Evolutionary conservation across 2,329 filamentous ascomycete genomes (phyloP), one percentile per base, ranked within the genome.

Genomic region (Blastomyces emzantsi): DNA sequence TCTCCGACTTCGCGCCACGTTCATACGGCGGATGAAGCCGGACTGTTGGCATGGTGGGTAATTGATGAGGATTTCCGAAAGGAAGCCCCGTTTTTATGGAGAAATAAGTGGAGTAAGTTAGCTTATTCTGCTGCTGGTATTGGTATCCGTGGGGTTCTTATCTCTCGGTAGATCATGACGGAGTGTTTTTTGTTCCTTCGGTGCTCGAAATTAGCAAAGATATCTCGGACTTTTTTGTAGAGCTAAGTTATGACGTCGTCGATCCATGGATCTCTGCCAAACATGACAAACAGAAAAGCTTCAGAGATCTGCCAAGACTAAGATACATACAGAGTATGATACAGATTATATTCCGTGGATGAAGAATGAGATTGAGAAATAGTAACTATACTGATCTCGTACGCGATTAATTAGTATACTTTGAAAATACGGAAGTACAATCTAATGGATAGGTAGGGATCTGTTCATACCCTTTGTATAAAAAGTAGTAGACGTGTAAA

Each of bases 1-100:
- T 47, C 9, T 25, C 22, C 41, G 47, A 11, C 28, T n/a, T 63
- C 33, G 58, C 64, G 47, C 55, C 39, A 39, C 61, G 55, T 17
- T 41, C 28, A 54, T 70, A 60, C 33, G 65, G 69, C 39, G 72
- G 70, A 58, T 77, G 72, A 28, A 81, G 71, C 28, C 72, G 69
- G 57, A 80, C 72, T 43, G 78, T 73, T 17, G 78, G 78, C 78
- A 80, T 79, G 51, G 41, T 61, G 25, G 55, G 25, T 45, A 13
- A 19, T 63, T 66, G 49, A 30, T 49, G 11, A 28, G 28, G 11
- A 2, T n/a, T n/a, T n/a, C 13, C 45, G 17, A 15, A 2, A 9
- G 49, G 13, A 47, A 9, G 13, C 49, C 11, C 13, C 13, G 22
- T 15, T n/a, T 57, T 57, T 36, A 25, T 11, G 17, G 30, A 28